These are phyloP conservation scores for Diaporthe vexans DNA, from an alignment of 2,329 filamentous ascomycete genomes.

Conservation along the genomic window DNA sequence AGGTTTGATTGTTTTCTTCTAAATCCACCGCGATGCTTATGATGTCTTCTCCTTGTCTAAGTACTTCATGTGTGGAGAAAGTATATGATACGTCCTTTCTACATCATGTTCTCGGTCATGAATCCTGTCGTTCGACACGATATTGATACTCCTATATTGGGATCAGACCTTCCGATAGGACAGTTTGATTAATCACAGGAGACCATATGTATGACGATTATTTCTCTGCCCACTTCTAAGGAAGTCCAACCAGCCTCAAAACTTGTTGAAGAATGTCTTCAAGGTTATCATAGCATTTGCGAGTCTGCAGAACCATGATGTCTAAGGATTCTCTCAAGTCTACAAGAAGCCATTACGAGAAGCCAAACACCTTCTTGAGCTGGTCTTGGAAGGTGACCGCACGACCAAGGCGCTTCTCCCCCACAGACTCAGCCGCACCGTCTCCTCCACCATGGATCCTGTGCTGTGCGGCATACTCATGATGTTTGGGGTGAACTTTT, in stretches of 20 bases:
- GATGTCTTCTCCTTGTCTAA: neutral
- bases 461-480: neutral
- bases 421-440: neutral
- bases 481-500: neutral
- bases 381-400: constrained; percentile 37
- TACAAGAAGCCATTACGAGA: constrained; percentile 7
- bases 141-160: neutral
- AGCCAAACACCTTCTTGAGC: constrained; percentile 39
- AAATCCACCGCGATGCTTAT: neutral
- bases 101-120: no score
- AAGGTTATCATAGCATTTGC: neutral
- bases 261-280: neutral
- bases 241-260: neutral
- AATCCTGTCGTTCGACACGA: neutral
- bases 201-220: no score
- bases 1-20: neutral
- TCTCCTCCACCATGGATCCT: constrained; percentile 11
- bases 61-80: neutral
- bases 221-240: neutral
- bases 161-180: neutral
- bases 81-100: neutral
- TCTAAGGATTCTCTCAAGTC: neutral
- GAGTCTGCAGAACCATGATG: neutral
- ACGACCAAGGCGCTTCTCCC: neutral
- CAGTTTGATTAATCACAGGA: no score